These are phyloP conservation scores for Penicillium alfredii DNA, from an alignment of 495 filamentous ascomycete species.

Conservation along the genomic window DNA sequence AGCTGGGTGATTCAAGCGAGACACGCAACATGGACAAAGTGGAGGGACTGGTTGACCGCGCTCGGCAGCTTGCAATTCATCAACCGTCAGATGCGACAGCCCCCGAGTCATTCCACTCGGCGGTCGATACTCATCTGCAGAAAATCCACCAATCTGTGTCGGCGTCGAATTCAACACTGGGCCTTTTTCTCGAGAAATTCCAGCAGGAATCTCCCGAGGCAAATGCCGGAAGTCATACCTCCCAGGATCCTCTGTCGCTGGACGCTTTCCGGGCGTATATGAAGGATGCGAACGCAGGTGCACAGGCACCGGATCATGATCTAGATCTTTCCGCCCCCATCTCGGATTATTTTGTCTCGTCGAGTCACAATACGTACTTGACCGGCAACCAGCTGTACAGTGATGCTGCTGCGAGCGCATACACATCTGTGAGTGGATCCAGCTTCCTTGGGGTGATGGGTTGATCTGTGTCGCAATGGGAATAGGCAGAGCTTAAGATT, in stretches of 20 bases:
- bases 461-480: no score
- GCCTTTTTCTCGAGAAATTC: slow-evolving; percentile 22
- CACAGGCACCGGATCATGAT: slow-evolving; percentile 25
- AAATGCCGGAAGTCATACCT: not conserved
- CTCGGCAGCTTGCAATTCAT: slow-evolving; percentile 15
- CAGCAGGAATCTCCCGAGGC: slow-evolving; percentile 16
- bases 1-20: not conserved
- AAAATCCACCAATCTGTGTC: slow-evolving; percentile 28
- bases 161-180: slow-evolving; percentile 4
- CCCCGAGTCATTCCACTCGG: slow-evolving; percentile 22
- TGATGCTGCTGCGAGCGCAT: slow-evolving; percentile 71
- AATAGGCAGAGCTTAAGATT: no score
- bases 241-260: slow-evolving; percentile 31
- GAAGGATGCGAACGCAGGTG: slow-evolving; percentile 48
- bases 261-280: slow-evolving; percentile 54
- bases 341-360: slow-evolving; percentile 84
- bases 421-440: slow-evolving; percentile 66
- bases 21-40: slow-evolving; percentile 1
- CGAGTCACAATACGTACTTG: slow-evolving; percentile 93
- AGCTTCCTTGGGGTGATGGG: not conserved
- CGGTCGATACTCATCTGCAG: slow-evolving; percentile 26
- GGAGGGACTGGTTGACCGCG: slow-evolving; percentile 16
- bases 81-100: slow-evolving; percentile 6
- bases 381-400: slow-evolving; percentile 89
- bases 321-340: slow-evolving; percentile 61